Base-by-base conservation (phyloP, 495 filamentous ascomycete genomes). In the Lophium mytilinum region DNA sequence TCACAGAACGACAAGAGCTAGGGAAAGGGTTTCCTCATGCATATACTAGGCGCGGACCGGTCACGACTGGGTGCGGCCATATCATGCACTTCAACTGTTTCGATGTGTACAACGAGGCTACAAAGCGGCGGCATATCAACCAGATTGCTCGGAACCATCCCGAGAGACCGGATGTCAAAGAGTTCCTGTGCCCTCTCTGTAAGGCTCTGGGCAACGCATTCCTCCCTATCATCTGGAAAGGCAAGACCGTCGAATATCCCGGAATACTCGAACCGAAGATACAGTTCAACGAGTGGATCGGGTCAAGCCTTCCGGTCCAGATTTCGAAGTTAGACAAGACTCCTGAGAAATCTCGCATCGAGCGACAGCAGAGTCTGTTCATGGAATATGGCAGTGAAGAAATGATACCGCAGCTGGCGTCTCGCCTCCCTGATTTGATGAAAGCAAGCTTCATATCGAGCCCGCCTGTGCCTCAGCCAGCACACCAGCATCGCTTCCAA, bases 31-130 rank as follows among this genome's bases (percentile, higher is more conserved):
- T 95, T 64, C 85, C 89, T 4, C 71, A 82, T 9, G 74, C 76
- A 21, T 79, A 83, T 39, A 82, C 79, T 9, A 75, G 77, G 39
- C 76, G 78, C n/a, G 94, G 90, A 0, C 88, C 91, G 4, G 87
- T 97, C 6, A 83, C 90, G 8, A 89, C 88, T 40, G 88, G 92
- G 33, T 99, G 93, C 71, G 92, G 90, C 6, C 93, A 99, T 69
- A 91, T 97, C 60, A 99, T 99, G 93, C 93, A 99, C 67, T 99
- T 88, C 66, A 81, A 81, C 35, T 99, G 93, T 70, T 99, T 97
- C 65, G 91, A 96, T 61, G 80, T 84, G 34, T 97, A 96, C 71
- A 85, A 85, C 65, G 78, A 84, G 15, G 86, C 92, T 0, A 93
- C 89, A 0, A 76, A 82, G 48, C 81, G 89, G 50, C 82, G 93